Percentiles rank a stretch among this genome's conserved stretches.
Conservation (phyloP, 306 rosid genomes). For the Dicorynia guianensis region DNA sequence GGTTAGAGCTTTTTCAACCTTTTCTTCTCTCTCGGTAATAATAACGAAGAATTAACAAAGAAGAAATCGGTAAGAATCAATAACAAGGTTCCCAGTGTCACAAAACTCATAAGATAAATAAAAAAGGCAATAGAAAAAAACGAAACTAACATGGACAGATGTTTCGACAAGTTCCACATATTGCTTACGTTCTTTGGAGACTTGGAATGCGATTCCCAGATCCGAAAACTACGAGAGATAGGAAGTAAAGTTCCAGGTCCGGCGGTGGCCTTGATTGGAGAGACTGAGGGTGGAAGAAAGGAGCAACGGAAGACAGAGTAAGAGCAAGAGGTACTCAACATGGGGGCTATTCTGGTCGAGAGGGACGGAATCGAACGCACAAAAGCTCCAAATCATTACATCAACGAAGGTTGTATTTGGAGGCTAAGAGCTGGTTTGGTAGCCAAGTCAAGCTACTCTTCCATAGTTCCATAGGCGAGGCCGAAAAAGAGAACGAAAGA, state of each 20-base stretch:
- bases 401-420: background rate
- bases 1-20: slow-evolving; percentile 2
- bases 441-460: background rate
- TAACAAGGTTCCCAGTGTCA: background rate
- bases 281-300: slow-evolving; percentile 47
- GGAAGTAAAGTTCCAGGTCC: slow-evolving; percentile 47
- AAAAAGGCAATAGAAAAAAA: background rate
- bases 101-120: background rate
- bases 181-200: slow-evolving; percentile 52
- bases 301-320: slow-evolving; percentile 61
- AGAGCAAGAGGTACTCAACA: slow-evolving; percentile 71
- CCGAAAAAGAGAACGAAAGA: background rate
- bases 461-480: background rate
- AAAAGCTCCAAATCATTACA: slow-evolving; percentile 37
- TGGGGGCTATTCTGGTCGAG: slow-evolving; percentile 33
- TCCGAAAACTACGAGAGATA: slow-evolving; percentile 60
- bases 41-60: background rate
- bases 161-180: background rate
- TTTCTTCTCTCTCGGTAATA: background rate
- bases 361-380: slow-evolving; percentile 8
- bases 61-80: background rate
- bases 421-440: slow-evolving; percentile 2
- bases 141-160: background rate
- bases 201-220: slow-evolving; percentile 59
- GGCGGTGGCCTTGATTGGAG: slow-evolving; percentile 51